These are phyloP conservation scores for Ceriops tagal DNA, from an alignment of 345 rosid genomes.

Conservation along the genomic window DNA sequence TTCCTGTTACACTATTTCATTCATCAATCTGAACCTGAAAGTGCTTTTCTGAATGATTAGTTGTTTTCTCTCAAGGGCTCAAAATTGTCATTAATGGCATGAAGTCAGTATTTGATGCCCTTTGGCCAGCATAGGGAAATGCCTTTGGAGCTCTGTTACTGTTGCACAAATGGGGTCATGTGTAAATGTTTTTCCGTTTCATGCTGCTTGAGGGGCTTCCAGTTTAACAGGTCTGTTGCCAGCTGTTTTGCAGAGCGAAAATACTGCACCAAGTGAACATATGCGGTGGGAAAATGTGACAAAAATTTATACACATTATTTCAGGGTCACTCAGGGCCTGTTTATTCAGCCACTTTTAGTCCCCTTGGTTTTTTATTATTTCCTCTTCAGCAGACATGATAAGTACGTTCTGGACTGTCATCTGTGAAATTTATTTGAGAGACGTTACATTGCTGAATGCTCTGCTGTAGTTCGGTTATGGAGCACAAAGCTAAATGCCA, in stretches of 20 bases:
- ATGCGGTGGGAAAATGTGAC: slow-evolving; percentile 39
- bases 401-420: slow-evolving; percentile 34
- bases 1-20: no score
- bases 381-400: slow-evolving; percentile 93
- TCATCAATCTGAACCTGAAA: no score
- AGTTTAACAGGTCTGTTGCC: no score
- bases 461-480: slow-evolving; percentile 71
- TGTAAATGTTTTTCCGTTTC: no score
- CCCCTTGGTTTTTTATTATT: slow-evolving; percentile 81
- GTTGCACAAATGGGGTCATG: no score
- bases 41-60: no score
- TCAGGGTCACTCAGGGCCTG: slow-evolving; percentile 93
- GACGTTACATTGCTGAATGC: not conserved
- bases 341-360: slow-evolving; percentile 81
- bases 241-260: slow-evolving; percentile 57
- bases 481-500: slow-evolving; percentile 92
- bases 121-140: no score
- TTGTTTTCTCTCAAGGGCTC: no score
- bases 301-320: slow-evolving; percentile 65
- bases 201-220: no score
- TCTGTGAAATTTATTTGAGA: not conserved
- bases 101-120: no score
- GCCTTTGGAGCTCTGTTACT: no score
- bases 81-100: no score
- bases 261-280: slow-evolving; percentile 46